A percentile compares a stretch with the other conserved stretches of the same genome.
phyloP scores from a whole-genome alignment of 2,329 filamentous ascomycete species.

The Akanthomyces lecanii region DNA sequence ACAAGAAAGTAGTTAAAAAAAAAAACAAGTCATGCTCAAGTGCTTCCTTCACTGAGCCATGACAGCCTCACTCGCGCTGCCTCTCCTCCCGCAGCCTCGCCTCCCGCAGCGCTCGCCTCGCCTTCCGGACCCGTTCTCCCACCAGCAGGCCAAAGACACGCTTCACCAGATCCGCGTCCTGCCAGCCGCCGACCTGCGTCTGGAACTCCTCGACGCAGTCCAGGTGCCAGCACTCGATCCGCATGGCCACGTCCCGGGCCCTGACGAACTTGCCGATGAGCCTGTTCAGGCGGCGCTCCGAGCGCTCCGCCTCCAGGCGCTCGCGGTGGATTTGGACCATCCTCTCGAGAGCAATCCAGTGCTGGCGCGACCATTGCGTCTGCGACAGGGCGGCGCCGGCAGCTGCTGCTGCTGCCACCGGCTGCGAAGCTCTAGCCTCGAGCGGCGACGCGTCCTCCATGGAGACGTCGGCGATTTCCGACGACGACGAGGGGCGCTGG shows the following conservation, averaged over 20 bases:
- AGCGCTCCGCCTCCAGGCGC: slow-evolving; percentile 33
- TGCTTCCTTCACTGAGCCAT: slow-evolving; percentile 31
- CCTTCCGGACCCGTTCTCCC: slow-evolving; percentile 39
- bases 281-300: slow-evolving; percentile 28
- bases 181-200: slow-evolving; percentile 46
- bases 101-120: slow-evolving; percentile 9
- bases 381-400: slow-evolving; percentile 31
- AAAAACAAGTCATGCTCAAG: background rate
- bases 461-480: slow-evolving; percentile 27
- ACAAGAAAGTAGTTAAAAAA: background rate
- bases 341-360: slow-evolving; percentile 52
- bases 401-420: background rate
- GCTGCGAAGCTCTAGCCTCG: background rate
- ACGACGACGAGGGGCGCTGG: slow-evolving; percentile 18
- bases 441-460: slow-evolving; percentile 27
- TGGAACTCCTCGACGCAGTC: slow-evolving; percentile 54
- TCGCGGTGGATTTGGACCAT: slow-evolving; percentile 46
- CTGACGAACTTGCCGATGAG: slow-evolving; percentile 47
- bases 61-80: slow-evolving; percentile 17
- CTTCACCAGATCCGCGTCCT: slow-evolving; percentile 45
- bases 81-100: background rate
- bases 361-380: slow-evolving; percentile 44
- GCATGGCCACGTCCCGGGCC: slow-evolving; percentile 43
- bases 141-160: slow-evolving; percentile 50
- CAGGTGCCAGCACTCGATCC: slow-evolving; percentile 53